phyloP scores from a whole-genome alignment of 2,329 filamentous ascomycete genomes.

The Pseudovirgaria hyperparasitica region DNA sequence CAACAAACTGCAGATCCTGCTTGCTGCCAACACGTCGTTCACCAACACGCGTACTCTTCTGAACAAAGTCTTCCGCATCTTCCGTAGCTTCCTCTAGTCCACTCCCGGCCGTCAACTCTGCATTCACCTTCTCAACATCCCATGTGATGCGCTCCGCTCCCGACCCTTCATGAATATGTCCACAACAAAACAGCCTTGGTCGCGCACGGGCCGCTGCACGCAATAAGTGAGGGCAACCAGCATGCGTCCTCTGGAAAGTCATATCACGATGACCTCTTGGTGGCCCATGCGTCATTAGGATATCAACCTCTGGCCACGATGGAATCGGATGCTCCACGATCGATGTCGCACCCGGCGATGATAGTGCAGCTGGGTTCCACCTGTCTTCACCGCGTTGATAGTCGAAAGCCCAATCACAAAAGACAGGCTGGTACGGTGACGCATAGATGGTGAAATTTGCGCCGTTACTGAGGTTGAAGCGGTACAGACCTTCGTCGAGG shows the following conservation, averaged over 20 bases:
- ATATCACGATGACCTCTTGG: constrained; percentile 38
- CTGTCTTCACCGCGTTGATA: constrained; percentile 39
- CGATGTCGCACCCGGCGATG: constrained; percentile 11
- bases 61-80: too few relatives aligned
- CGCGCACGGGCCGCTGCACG: constrained; percentile 36
- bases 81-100: constrained; percentile 2
- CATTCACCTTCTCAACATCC: constrained; percentile 16
- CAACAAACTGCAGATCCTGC: constrained; percentile 11
- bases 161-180: constrained; percentile 47
- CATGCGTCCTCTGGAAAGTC: constrained; percentile 19
- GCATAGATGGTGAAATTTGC: constrained; percentile 40
- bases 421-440: constrained; percentile 43
- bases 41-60: constrained; percentile 4
- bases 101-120: too few relatives aligned
- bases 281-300: constrained; percentile 51
- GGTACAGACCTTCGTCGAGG: constrained; percentile 40
- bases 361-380: constrained; percentile 31
- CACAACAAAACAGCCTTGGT: constrained; percentile 48
- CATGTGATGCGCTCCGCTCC: constrained; percentile 25
- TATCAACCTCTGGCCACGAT: constrained; percentile 34
- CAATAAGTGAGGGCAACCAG: constrained; percentile 44
- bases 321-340: constrained; percentile 30
- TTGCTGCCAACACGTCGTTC: too few relatives aligned
- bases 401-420: constrained; percentile 43
- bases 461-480: constrained; percentile 36